These are phyloP conservation scores for Pseudonitzschia multiseries DNA, from an alignment of 108 stramenopile genomes.

Conservation along the genomic window DNA sequence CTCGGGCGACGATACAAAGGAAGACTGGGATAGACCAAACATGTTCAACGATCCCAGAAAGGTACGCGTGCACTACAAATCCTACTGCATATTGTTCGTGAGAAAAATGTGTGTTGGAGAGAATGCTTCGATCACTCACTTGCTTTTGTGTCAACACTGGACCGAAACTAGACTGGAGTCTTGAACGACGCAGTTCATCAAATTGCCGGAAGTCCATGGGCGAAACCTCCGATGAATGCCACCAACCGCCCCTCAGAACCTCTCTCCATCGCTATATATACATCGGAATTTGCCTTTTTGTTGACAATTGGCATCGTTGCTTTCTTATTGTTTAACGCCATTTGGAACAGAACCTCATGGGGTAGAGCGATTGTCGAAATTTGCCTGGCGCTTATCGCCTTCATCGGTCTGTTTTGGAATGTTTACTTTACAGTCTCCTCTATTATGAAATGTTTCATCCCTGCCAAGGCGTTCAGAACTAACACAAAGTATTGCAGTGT, in stretches of 20 bases:
- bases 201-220: constrained; percentile 53
- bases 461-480: constrained; percentile 43
- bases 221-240: constrained; percentile 40
- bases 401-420: constrained; percentile 61
- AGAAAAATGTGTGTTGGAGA: no score
- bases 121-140: neutral
- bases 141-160: neutral
- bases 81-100: no score
- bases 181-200: constrained; percentile 39
- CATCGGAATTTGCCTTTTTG: constrained; percentile 33
- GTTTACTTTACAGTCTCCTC: constrained; percentile 44
- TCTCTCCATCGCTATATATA: constrained; percentile 41
- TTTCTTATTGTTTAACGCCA: constrained; percentile 28
- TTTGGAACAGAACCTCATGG: constrained; percentile 38
- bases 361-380: constrained; percentile 44
- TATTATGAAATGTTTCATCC: constrained; percentile 55
- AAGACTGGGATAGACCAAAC: constrained; percentile 22
- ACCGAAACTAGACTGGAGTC: constrained; percentile 15
- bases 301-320: constrained; percentile 29
- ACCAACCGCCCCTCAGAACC: constrained; percentile 49
- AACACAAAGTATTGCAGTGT: constrained; percentile 57
- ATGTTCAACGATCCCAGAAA: constrained; percentile 33
- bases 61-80: neutral
- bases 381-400: constrained; percentile 41
- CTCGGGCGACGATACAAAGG: constrained; percentile 2